Evolutionary conservation across 2,329 filamentous ascomycete genomes (phyloP), one percentile per base, ranked within the genome.

Genomic region (Cladosporium cucumerinum): DNA sequence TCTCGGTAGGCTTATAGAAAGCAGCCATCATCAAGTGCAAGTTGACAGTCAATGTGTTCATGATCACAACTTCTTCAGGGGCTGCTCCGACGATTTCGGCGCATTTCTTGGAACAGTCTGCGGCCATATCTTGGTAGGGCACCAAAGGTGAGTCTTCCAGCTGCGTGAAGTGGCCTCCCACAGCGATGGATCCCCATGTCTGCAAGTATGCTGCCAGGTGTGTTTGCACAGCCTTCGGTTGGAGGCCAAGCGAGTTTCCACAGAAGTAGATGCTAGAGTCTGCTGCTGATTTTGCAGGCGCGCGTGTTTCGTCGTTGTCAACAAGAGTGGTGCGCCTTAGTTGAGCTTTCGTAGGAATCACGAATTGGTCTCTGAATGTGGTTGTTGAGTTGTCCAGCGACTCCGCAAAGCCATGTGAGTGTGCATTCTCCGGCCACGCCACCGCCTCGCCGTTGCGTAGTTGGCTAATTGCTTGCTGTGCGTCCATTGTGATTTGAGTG

Each of bases 181-280:
- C 92, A 18, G 89, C 93, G 68, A 95, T 89, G 0, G 88, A 89
- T 0, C 89, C 89, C 93, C 93, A 97, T 14, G 91, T 92, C 68
- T 90, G 86, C 0, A 96, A 83, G 69, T 95, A 92, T 2, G 86
- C 84, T 51, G 87, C 81, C 66, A 96, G 78, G 67, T 91, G 87
- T 30, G 83, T 79, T 16, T 85, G 82, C 0, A 89, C 86, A 12
- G 84, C 85, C 69, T 86, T 87, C 54, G 93, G 92, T 75, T 96
- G 93, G 6, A 93, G 85, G 34, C 93, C 93, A 1, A 97, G 84
- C 0, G 92, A 96, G 80, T 97, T 96, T 62, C 93, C 93, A 69
- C 92, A 93, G 70, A 97, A 88, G 78, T 97, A 97, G 66, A 92
- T 88, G 66, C 83, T 85, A 57, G 81, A 79, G 26, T 82, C 79